Percentiles rank a stretch among this genome's conserved stretches.
Conservation (phyloP, 1,284 basidiomycete genomes). For the Rhizopogon parksii region DNA sequence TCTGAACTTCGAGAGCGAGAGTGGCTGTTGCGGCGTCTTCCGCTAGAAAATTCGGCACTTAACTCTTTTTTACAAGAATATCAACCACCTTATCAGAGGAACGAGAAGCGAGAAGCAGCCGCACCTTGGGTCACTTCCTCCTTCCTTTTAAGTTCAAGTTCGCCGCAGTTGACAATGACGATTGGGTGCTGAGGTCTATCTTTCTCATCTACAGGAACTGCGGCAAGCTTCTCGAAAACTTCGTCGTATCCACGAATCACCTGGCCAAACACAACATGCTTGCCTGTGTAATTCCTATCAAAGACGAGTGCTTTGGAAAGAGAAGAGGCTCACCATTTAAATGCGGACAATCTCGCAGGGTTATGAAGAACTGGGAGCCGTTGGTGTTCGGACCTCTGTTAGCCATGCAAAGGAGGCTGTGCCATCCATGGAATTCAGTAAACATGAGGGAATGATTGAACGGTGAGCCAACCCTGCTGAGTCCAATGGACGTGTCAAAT, state of each 20-base stretch:
- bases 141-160: slow-evolving; percentile 62
- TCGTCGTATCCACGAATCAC: slow-evolving; percentile 60
- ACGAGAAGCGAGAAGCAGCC: background rate
- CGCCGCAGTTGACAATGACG: slow-evolving; percentile 75
- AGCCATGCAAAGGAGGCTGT: slow-evolving; percentile 74
- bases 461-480: slow-evolving; percentile 42
- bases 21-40: slow-evolving; percentile 28
- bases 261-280: slow-evolving; percentile 74
- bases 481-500: slow-evolving; percentile 62
- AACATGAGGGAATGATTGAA: slow-evolving; percentile 1
- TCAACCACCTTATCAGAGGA: background rate
- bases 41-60: slow-evolving; percentile 8
- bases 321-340: slow-evolving; percentile 42
- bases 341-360: slow-evolving; percentile 66
- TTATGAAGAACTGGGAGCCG: slow-evolving; percentile 80
- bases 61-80: background rate
- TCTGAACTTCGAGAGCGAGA: slow-evolving; percentile 26
- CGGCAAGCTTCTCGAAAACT: slow-evolving; percentile 47
- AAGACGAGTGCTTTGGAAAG: background rate
- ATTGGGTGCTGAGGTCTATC: slow-evolving; percentile 67
- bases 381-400: slow-evolving; percentile 79
- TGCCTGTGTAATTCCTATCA: slow-evolving; percentile 37
- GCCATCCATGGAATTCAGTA: background rate
- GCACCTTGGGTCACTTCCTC: slow-evolving; percentile 15
- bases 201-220: slow-evolving; percentile 59